Conservation (phyloP, 495 filamentous ascomycete species). For the Penicillium bovifimosum region DNA sequence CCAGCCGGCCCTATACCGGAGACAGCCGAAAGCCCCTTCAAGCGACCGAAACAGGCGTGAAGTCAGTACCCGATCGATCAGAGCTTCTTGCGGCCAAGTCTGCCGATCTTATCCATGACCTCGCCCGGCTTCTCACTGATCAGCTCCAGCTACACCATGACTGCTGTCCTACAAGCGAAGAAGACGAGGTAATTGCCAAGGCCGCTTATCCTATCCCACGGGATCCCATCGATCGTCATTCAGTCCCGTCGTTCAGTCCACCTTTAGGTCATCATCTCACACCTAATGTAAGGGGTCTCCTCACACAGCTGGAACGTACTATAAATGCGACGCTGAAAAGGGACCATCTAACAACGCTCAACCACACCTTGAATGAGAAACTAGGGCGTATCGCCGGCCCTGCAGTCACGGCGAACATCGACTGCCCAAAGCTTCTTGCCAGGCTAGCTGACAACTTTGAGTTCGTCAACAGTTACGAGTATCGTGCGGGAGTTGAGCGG, state of each 20-base stretch:
- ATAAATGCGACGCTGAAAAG: too few relatives aligned
- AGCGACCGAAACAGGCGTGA: too few relatives aligned
- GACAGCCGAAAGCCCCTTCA: too few relatives aligned
- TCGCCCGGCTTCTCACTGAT: too few relatives aligned
- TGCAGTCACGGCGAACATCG: slow-evolving; percentile 16
- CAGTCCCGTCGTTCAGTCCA: slow-evolving; percentile 1
- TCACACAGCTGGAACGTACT: too few relatives aligned
- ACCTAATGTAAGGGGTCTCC: too few relatives aligned
- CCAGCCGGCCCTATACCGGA: too few relatives aligned
- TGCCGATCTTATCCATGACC: too few relatives aligned
- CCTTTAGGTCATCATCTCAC: neutral
- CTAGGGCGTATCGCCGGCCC: slow-evolving; percentile 26
- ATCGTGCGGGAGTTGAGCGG: slow-evolving; percentile 29
- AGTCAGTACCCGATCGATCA: too few relatives aligned
- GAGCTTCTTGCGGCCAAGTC: too few relatives aligned
- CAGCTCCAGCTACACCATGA: too few relatives aligned
- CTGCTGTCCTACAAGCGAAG: slow-evolving; percentile 21
- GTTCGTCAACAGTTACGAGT: slow-evolving; percentile 39
- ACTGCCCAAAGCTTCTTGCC: slow-evolving; percentile 19
- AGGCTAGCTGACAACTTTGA: slow-evolving; percentile 32
- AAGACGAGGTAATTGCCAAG: slow-evolving; percentile 14
- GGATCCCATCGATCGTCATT: slow-evolving; percentile 10
- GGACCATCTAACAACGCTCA: slow-evolving; percentile 3
- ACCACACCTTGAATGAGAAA: slow-evolving; percentile 21
- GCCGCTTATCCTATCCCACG: slow-evolving; percentile 22